Evolutionary conservation across 164 flowering plant genomes (phyloP).

Genomic region (Dillenia turbinata): DNA sequence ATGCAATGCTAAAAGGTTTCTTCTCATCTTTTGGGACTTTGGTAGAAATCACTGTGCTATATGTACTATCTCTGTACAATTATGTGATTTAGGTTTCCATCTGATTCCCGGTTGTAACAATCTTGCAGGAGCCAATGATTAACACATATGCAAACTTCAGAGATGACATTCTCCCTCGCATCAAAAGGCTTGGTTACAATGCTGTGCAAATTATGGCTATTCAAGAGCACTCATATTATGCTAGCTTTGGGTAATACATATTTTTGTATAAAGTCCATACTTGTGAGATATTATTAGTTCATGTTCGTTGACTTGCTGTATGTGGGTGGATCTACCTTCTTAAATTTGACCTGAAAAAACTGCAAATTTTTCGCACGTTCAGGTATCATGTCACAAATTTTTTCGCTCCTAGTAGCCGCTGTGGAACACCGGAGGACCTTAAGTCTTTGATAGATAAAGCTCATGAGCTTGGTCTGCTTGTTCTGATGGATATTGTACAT

Average conservation of each 20-base stretch:
- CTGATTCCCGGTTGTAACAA: too few species aligned
- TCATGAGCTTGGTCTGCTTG: slow-evolving; percentile 94
- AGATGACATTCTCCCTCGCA: slow-evolving; percentile 98
- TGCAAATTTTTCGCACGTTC: slow-evolving; percentile 12
- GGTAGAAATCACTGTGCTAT: too few species aligned
- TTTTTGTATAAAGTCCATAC: not conserved
- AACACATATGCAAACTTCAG: slow-evolving; percentile 88
- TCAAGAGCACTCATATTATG: slow-evolving; percentile 99
- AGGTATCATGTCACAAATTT: slow-evolving; percentile 99
- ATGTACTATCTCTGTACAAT: too few species aligned
- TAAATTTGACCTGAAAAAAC: not conserved
- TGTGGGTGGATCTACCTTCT: not conserved
- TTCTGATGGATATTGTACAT: slow-evolving; percentile 99
- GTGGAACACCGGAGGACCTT: slow-evolving; percentile 97
- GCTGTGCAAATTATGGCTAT: slow-evolving; percentile 99
- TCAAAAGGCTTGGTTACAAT: slow-evolving; percentile 93
- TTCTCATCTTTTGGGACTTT: too few species aligned
- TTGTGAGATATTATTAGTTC: too few species aligned
- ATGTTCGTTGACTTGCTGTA: not conserved
- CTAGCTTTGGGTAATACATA: slow-evolving; percentile 81
- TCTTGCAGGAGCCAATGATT: slow-evolving; percentile 79
- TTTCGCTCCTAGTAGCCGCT: slow-evolving; percentile 98
- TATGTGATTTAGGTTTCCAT: too few species aligned
- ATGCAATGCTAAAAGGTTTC: too few species aligned
- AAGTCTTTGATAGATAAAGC: slow-evolving; percentile 96